These are phyloP conservation scores for Colletotrichum sp. DNA, from an alignment of 2,329 filamentous ascomycete species.

Conservation along the genomic window DNA sequence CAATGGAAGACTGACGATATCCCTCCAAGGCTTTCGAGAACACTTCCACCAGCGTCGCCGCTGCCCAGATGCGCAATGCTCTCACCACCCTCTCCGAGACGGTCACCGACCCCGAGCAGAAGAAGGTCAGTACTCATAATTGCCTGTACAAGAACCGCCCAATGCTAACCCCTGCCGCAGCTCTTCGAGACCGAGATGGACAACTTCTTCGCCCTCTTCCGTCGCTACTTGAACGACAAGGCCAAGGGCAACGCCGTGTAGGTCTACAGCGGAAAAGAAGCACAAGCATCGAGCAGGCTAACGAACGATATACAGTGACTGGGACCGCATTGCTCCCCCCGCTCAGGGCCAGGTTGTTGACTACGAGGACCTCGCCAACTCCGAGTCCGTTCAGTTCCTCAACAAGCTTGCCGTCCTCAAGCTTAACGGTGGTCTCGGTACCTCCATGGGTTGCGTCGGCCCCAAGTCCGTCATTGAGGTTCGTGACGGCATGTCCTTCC, in stretches of 20 bases:
- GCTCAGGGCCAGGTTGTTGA: conserved; percentile 93
- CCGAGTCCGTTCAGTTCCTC: conserved; percentile 90
- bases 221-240: conserved; percentile 97
- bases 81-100: conserved; percentile 92
- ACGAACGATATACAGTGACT: conserved; percentile 67
- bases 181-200: conserved; percentile 99
- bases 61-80: conserved; percentile 98
- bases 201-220: conserved; percentile 99
- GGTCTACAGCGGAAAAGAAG: conserved; percentile 32
- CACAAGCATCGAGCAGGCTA: conserved; percentile 3
- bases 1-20: conserved; percentile 35
- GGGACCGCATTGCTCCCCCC: conserved; percentile 95
- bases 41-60: conserved; percentile 96
- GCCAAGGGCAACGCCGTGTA: conserved; percentile 93
- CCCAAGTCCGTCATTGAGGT: conserved; percentile 99
- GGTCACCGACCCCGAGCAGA: conserved; percentile 79
- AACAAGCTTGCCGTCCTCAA: conserved; percentile 98
- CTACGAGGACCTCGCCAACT: conserved; percentile 89
- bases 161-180: conserved; percentile 45
- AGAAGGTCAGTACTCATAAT: conserved; percentile 69
- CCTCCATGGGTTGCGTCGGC: conserved; percentile 98
- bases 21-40: conserved; percentile 91
- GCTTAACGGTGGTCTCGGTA: conserved; percentile 98
- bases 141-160: background rate
- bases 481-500: conserved; percentile 99